Base-by-base conservation (phyloP, 371 early-diverging fungal genomes). In the Ordospora pajunii region DNA sequence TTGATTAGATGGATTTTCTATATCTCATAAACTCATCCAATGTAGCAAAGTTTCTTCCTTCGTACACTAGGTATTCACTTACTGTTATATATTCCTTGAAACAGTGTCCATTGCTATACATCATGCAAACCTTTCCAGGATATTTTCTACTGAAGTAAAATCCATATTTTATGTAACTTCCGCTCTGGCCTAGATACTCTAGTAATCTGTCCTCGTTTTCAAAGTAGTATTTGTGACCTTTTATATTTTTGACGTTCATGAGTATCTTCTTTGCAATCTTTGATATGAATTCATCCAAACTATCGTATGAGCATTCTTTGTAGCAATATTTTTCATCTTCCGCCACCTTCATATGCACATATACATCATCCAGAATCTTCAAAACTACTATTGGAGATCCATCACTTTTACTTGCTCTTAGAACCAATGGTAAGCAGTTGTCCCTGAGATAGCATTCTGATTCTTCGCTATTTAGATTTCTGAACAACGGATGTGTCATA, bases 21-120 rank as follows among this genome's bases (percentile, higher is more conserved):
- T 69, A 81, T 27, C 23, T 62, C 19, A 75, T 21, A 63, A 81
- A 75, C 17, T 76, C 78, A 21, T 78, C 78, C 9, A 78, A 23
- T 42, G 11, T 67, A 25, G 45, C 48, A 76, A 66, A 81, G 27
- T 44, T 48, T 5, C 22, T 67, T 4, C 72, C 66, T 50, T 81
- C 67, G 25, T 71, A 81, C 9, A 54, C 27, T 19, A 81, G 12
- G n/a, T 53, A 12, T 0, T 72, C 66, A 25, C 40, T 42, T 11
- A 80, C 63, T 7, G 63, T 70, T 9, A 76, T 69, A 53, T 70
- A 76, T 53, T 76, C 62, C 23, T 76, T 53, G 53, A 1, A 32
- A 12, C 50, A 27, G n/a, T 37, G 32, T 51, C 46, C 44, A 12
- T 64, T 40, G 42, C 54, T 58, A 73, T 69, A 75, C 11, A 66